Conservation (phyloP, 176 grass and related monocot species). For the Oryza nivara region DNA sequence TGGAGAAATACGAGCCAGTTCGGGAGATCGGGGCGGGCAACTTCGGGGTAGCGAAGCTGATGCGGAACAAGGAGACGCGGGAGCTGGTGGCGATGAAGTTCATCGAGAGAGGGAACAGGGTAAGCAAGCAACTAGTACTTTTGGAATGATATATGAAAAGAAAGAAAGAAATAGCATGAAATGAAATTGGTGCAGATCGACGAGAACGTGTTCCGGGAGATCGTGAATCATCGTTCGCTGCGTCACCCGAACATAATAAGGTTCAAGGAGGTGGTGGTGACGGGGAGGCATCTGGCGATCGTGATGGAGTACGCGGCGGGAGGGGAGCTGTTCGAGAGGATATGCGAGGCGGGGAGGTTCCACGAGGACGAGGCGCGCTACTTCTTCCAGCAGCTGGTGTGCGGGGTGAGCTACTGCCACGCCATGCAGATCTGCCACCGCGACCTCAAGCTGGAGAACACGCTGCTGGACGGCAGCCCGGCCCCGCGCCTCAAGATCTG, state of each 20-base stretch:
- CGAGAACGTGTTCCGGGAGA: conserved; percentile 89
- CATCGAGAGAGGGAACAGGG: conserved; percentile 70
- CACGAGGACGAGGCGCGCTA: conserved; percentile 84
- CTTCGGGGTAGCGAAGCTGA: conserved; percentile 80
- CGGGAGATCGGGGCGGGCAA: conserved; percentile 84
- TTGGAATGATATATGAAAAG: no score
- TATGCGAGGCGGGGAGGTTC: conserved; percentile 83
- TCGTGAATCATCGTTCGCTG: conserved; percentile 82
- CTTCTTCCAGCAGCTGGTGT: conserved; percentile 98
- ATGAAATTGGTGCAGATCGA: conserved; percentile 56
- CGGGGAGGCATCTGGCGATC: conserved; percentile 81
- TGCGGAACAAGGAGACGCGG: conserved; percentile 61
- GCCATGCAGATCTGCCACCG: conserved; percentile 88
- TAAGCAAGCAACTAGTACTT: no score
- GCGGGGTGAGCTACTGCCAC: conserved; percentile 85
- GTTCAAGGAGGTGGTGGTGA: conserved; percentile 91
- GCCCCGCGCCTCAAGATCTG: conserved; percentile 90
- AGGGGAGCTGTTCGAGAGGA: conserved; percentile 95
- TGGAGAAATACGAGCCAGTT: conserved; percentile 81
- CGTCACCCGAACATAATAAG: conserved; percentile 90
- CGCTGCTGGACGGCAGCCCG: conserved; percentile 84
- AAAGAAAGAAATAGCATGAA: no score
- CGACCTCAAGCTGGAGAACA: conserved; percentile 95
- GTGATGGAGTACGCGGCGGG: conserved; percentile 96
- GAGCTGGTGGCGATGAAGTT: conserved; percentile 86